Percentiles rank a stretch among this genome's conserved stretches.
phyloP scores from a whole-genome alignment of 2,329 filamentous ascomycete species.

The Aspergillus sp. region DNA sequence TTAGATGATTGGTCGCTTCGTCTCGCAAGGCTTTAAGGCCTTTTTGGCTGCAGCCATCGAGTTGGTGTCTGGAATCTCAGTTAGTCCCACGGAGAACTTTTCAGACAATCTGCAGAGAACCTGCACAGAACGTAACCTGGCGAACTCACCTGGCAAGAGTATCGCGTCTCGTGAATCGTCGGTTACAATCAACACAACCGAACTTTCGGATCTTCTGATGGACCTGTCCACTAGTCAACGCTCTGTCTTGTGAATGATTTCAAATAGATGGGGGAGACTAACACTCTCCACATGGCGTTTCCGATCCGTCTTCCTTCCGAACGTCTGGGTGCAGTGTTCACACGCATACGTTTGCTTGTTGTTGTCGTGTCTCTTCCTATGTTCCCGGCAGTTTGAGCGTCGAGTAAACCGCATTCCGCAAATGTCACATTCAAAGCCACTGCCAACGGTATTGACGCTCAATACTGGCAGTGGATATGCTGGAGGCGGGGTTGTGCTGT shows the following conservation, averaged over 20 bases:
- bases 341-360: conserved; percentile 65
- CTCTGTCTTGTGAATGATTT: neutral
- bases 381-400: conserved; percentile 78
- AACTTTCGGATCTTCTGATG: conserved; percentile 66
- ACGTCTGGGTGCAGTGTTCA: conserved; percentile 61
- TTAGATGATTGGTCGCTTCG: neutral
- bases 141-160: conserved; percentile 63
- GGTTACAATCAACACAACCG: conserved; percentile 61
- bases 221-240: conserved; percentile 39
- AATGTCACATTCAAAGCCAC: conserved; percentile 65
- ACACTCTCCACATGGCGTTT: conserved; percentile 48
- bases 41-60: neutral
- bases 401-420: conserved; percentile 75
- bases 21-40: neutral
- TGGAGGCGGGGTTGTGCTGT: neutral
- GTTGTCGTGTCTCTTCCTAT: conserved; percentile 76
- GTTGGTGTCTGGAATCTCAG: neutral
- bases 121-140: neutral
- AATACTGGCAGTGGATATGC: neutral
- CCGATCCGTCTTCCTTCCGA: conserved; percentile 76
- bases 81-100: neutral
- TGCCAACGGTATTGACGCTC: conserved; percentile 13
- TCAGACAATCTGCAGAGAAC: too few relatives aligned
- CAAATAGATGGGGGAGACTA: conserved; percentile 19
- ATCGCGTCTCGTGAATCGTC: conserved; percentile 70